These are phyloP conservation scores for Tylopilus rubrobrunneus DNA, from an alignment of 768 basidiomycete genomes.

Conservation along the genomic window DNA sequence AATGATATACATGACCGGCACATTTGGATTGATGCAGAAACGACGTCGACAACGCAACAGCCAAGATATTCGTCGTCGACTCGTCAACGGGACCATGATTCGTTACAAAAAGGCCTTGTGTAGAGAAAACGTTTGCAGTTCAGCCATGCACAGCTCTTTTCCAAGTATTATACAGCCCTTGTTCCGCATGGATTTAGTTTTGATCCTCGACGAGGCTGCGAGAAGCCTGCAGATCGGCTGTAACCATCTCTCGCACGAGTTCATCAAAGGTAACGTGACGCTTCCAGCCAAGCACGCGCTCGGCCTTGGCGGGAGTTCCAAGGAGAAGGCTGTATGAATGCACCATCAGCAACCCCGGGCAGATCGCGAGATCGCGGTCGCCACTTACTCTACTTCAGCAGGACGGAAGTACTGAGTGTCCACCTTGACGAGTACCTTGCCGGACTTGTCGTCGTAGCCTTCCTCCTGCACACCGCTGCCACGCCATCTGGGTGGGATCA, in stretches of 20 bases:
- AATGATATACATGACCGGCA: too few species aligned
- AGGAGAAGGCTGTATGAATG: slow-evolving; percentile 58
- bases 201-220: slow-evolving; percentile 78
- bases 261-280: slow-evolving; percentile 78
- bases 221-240: slow-evolving; percentile 71
- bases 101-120: slow-evolving; percentile 5
- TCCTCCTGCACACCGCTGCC: slow-evolving; percentile 74
- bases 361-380: neutral
- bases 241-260: slow-evolving; percentile 91
- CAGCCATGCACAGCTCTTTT: neutral
- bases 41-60: neutral
- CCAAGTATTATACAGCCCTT: neutral
- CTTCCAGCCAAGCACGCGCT: slow-evolving; percentile 86
- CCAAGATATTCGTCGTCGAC: neutral
- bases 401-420: slow-evolving; percentile 92
- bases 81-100: slow-evolving; percentile 3
- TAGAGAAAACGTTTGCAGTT: neutral
- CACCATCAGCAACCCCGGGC: neutral
- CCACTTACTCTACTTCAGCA: slow-evolving; percentile 86
- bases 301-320: slow-evolving; percentile 89
- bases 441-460: slow-evolving; percentile 66
- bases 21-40: neutral
- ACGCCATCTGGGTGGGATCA: slow-evolving; percentile 58
- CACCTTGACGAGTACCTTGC: slow-evolving; percentile 74
- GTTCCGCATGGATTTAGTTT: slow-evolving; percentile 44